Base-by-base conservation (phyloP, 2,329 filamentous ascomycete species). In the Xylaria sp. region DNA sequence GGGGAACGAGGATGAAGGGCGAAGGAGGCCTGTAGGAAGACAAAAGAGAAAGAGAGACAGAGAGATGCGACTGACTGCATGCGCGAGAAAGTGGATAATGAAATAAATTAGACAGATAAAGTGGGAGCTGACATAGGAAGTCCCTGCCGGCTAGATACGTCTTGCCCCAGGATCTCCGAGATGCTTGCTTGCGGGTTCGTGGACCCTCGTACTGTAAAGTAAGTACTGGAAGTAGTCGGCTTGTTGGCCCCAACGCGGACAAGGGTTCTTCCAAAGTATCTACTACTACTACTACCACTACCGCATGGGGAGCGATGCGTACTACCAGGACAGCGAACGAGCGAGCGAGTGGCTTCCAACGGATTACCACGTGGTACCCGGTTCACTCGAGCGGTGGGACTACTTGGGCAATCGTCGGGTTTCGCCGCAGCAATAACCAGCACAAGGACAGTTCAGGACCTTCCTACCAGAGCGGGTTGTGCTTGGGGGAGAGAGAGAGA, bases 341-440 rank as follows among this genome's bases (percentile, higher is more conserved):
- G 49, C 48, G 43, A 40, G 7, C 31, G 31, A 35, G 31, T 44
- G 40, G 49, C 43, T 58, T 47, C 23, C 21, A 48, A 55, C 51
- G 41, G 41, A 35, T 37, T 21, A 57, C 61, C 52, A 54, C 56
- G 52, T 59, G 48, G 56, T 58, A 57, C 56, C 19, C 46, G 43
- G 55, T 44, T 37, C 47, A 58, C 64, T 47, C 47, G 38, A 64
- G 23, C 33, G 51, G 49, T 46, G 54, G 47, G 33, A 52, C 51
- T 47, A 38, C 38, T 33, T 54, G 47, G 48, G 49, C 38, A 27
- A 53, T 41, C n/a, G 53, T 58, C 63, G 62, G 62, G 63, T 64
- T 68, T 70, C 55, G 62, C 57, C 47, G 46, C 46, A 31, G 17
- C 35, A 23, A 54, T 31, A n/a, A n/a, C n/a, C n/a, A n/a, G n/a